Evolutionary conservation across 2,329 filamentous ascomycete species (phyloP), one percentile per base, ranked within the genome.

Genomic region (Cryphonectria radicalis): DNA sequence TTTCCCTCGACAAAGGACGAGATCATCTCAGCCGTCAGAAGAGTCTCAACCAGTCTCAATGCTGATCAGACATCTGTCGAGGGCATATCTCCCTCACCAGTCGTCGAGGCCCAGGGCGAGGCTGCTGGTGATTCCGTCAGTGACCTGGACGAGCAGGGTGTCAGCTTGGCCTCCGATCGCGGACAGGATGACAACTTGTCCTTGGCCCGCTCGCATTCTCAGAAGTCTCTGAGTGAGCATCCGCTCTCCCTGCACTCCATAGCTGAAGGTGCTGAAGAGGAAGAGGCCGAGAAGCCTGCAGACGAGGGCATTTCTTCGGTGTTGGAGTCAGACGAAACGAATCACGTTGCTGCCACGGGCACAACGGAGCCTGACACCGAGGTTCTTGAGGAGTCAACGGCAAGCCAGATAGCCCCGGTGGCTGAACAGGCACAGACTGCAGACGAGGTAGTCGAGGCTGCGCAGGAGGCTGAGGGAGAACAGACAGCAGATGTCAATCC

Each of bases 1-100:
- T 86, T 87, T 73, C 85, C 85, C 2, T 85, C 81, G 0, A 82
- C 82, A 66, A 79, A 80, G 22, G 78, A 79, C 0, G 83, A 82
- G 7, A 84, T 87, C 66, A 77, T 87, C 17, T 80, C 83, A 64
- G 80, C 82, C 0, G 79, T 87, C 19, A 82, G 83, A 8, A 83
- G 82, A 67, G 81, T 87, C 19, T 82, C 83, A 70, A 84, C 83
- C 0, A 82, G 83, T 59, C 79, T 83, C 0, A 78, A 79, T 55
- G 83, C 82, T 62, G 82, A 85, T 46, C 78, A 79, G 40, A 75
- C 81, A 0, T 75, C 77, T 8, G 77, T 82, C 37, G 80, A 83
- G 10, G 79, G 81, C 28, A 75, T 77, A 14, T 78, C 82, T 14
- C 74, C 77, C 1, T 81, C 82, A 7, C 80, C 83, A 25, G 74